Evolutionary conservation across 805 yeast genomes (phyloP), one percentile per base, ranked within the genome.

Genomic region (Ogataea wickerhamii): DNA sequence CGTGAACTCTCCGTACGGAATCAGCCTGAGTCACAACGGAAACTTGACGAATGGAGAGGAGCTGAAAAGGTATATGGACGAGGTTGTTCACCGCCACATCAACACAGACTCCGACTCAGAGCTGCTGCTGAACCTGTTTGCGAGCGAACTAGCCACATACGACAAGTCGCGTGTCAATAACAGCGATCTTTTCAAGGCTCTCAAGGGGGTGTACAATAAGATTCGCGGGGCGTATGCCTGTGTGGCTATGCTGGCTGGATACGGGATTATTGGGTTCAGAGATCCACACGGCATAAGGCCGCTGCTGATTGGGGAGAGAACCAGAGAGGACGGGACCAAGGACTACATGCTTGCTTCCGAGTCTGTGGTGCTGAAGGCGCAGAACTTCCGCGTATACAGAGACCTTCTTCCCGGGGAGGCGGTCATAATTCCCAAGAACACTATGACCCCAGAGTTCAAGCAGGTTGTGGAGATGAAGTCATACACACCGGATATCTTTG

Each of bases 211-310:
- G 19, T 87, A 76, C 71, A 70, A 78, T 31, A 68, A 74, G 52
- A 82, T 91, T 49, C 80, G 95, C 60, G 98, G 98, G 47, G 98
- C 96, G n/a, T 93, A 87, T 60, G 97, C 98, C 1, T 88, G 96
- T 67, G 79, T 82, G 34, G 94, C 94, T 38, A 79, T 93, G 84
- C 71, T 93, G 42, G 98, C 98, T 2, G 98, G 98, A 32, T 93
- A 82, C 64, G 98, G 96, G 32, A 58, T 93, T 44, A 79, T 93
- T 56, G 98, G 97, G 0, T 93, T 93, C 71, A 78, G 98, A 64
- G 98, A 93, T 65, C 96, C 98, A 23, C 82, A 91, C 58, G 98
- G 98, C 46, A 87, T 93, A 52, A 78, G 98, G 59, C 98, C 98
- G 3, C 68, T 91, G 38, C 70, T 88, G 24, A 76, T 77, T 49